Evolutionary conservation across 768 basidiomycete species (phyloP).

Genomic region (Termitomyces sp.): DNA sequence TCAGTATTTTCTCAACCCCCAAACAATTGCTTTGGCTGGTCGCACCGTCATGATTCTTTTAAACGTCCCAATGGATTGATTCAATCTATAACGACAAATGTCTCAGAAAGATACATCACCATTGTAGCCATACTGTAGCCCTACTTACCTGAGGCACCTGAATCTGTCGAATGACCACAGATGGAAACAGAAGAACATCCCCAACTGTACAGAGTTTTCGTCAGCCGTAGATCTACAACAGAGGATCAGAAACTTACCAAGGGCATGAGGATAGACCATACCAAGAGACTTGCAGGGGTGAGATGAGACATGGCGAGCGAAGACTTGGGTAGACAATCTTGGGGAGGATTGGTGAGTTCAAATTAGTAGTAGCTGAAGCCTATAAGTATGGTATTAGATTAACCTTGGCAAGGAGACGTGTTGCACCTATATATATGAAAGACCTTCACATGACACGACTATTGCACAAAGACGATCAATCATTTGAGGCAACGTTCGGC

Average conservation of each 20-base stretch:
- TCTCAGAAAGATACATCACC: not conserved
- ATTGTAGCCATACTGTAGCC: not conserved
- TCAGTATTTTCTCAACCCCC: too few relatives aligned
- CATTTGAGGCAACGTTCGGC: conserved; percentile 11
- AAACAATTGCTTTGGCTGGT: too few relatives aligned
- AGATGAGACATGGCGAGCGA: not conserved
- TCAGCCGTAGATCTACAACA: not conserved
- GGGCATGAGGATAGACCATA: conserved; percentile 54
- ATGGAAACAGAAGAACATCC: conserved; percentile 61
- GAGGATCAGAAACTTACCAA: conserved; percentile 34
- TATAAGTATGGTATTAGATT: not conserved
- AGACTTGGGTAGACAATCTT: conserved; percentile 5
- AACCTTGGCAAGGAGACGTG: not conserved
- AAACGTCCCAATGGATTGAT: conserved; percentile 67
- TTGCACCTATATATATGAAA: conserved; percentile 1
- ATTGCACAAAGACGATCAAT: not conserved
- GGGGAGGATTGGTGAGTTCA: conserved; percentile 9
- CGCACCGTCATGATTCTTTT: conserved; percentile 51
- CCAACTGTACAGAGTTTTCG: conserved; percentile 35
- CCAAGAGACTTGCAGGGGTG: conserved; percentile 50
- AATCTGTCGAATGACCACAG: conserved; percentile 80
- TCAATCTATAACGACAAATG: conserved; percentile 45
- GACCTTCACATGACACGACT: conserved; percentile 7
- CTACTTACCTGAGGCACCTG: conserved; percentile 58
- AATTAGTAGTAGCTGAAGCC: conserved; percentile 14